These are phyloP conservation scores for Tylopilus plumbeoviolaceoides DNA, from an alignment of 768 basidiomycete genomes.

Conservation along the genomic window DNA sequence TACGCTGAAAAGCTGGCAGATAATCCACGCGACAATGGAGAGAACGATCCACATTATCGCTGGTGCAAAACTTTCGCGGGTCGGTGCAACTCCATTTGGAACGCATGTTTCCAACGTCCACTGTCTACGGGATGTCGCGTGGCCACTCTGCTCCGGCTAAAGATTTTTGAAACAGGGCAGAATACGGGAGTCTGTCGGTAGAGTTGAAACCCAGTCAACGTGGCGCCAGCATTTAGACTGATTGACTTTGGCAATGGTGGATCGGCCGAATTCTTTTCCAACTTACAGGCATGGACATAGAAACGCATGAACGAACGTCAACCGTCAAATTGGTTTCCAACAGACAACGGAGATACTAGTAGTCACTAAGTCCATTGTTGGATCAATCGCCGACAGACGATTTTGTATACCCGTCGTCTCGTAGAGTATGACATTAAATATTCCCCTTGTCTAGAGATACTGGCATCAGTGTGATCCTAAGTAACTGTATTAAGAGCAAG, in stretches of 20 bases:
- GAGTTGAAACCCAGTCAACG: conserved; percentile 20
- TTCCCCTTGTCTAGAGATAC: conserved; percentile 16
- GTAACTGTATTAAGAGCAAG: conserved; percentile 16
- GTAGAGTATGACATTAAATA: conserved; percentile 14
- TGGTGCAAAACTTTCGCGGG: conserved; percentile 23
- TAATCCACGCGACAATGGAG: not conserved
- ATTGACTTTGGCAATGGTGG: conserved; percentile 20
- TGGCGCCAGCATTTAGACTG: conserved; percentile 19
- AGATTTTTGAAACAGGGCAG: conserved; percentile 23
- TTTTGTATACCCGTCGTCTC: conserved; percentile 1
- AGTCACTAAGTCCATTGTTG: conserved; percentile 1
- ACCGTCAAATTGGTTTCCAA: conserved; percentile 15
- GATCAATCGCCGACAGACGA: conserved; percentile 17
- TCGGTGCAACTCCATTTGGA: conserved; percentile 9
- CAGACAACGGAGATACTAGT: not conserved
- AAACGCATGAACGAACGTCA: conserved; percentile 8
- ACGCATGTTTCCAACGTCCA: conserved; percentile 7
- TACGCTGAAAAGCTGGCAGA: not conserved
- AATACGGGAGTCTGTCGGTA: not conserved
- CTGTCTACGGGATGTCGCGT: conserved; percentile 16
- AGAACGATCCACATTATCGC: not conserved
- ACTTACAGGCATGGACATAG: conserved; percentile 5
- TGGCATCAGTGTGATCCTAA: conserved; percentile 17
- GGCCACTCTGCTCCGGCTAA: conserved; percentile 6
- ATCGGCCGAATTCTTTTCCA: conserved; percentile 8